Base-by-base conservation (phyloP, 2,329 filamentous ascomycete genomes). In the Aspergillus phoenicis region DNA sequence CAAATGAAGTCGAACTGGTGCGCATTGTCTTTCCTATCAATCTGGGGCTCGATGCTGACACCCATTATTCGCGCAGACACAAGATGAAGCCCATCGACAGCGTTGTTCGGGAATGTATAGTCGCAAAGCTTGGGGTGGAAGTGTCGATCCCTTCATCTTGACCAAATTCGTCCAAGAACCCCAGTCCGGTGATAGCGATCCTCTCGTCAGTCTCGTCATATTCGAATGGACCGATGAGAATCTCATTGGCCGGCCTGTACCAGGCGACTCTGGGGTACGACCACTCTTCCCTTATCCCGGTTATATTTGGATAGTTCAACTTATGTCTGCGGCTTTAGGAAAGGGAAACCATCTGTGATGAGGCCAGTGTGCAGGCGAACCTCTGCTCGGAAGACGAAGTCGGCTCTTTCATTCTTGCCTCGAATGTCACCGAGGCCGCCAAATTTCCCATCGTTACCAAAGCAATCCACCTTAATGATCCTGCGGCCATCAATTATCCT, bases 81-180 rank as follows among this genome's bases (percentile, higher is more conserved):
- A 95, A 74, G 86, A 87, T 58, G 86, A 91, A 55, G 85, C 89
- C 38, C 90, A 94, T 72, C 84, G 87, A 72, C 91, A 97, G 80
- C 86, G 89, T 85, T 97, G 94, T 81, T 81, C 83, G 82, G 92
- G 94, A 80, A 97, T 98, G 93, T 98, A 97, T 82, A 93, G 91
- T 80, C 89, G 87, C 74, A 90, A 87, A 71, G 85, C 89, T 54
- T 98, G 94, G 94, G 92, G 92, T 69, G 94, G 94, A 61, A 85
- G 87, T 38, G 85, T 92, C 62, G 91, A 97, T 69, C 94, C 94
- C 20, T 96, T 92, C 80, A 97, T 98, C 75, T 84, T 90, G 68
- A 85, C 92, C 75, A 92, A 91, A 73, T 96, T 97, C 71, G 79
- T 89, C 43, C 84, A 86, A 65, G 84, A 79, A 72, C 82, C 79